Evolutionary conservation across 495 filamentous ascomycete genomes (phyloP).

Genomic region (Talaromyces nanjingensis): DNA sequence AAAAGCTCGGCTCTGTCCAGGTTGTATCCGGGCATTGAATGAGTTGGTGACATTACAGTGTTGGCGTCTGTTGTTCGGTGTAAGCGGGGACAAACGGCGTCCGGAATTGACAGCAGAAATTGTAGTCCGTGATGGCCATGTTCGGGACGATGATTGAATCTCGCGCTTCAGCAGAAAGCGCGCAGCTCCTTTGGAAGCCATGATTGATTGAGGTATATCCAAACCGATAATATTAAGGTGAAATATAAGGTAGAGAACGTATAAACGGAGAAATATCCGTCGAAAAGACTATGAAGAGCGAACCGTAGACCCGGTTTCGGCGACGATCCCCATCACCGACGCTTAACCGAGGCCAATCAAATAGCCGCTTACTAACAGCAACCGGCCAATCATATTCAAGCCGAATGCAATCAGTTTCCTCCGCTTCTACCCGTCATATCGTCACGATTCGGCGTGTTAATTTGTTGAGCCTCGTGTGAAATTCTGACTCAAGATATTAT

Average conservation of each 20-base stretch:
- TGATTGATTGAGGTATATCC: slow-evolving; percentile 10
- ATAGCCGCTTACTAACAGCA: neutral
- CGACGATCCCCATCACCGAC: neutral
- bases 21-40: slow-evolving; percentile 14
- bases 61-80: slow-evolving; percentile 16
- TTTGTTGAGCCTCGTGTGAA: no score
- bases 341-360: slow-evolving; percentile 5
- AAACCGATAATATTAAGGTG: neutral
- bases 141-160: slow-evolving; percentile 23
- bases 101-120: slow-evolving; percentile 18
- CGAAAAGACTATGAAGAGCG: neutral
- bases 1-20: slow-evolving; percentile 34
- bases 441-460: neutral
- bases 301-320: neutral
- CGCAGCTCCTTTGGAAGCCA: slow-evolving; percentile 37
- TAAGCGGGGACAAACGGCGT: slow-evolving; percentile 17
- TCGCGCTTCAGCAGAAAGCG: slow-evolving; percentile 40
- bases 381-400: neutral
- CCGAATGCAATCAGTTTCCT: neutral
- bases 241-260: neutral
- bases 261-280: neutral
- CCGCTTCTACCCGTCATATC: neutral
- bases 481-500: neutral
- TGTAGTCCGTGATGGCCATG: slow-evolving; percentile 19
- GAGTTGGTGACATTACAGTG: slow-evolving; percentile 16